phyloP scores from a whole-genome alignment of 768 basidiomycete species.

The Chalciporus sphaerocephalus region DNA sequence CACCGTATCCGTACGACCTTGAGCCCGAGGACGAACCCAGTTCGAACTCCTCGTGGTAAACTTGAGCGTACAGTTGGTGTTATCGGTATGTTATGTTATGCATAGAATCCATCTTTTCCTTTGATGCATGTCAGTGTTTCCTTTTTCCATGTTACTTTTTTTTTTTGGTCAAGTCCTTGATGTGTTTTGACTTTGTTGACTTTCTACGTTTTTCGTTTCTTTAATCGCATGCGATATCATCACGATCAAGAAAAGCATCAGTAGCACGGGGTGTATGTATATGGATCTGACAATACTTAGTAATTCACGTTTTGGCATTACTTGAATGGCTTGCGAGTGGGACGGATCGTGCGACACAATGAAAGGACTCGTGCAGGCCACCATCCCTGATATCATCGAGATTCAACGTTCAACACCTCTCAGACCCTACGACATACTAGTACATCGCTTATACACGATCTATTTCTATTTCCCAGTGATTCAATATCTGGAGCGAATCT shows the following conservation, averaged over 20 bases:
- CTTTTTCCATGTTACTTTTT: neutral
- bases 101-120: neutral
- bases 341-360: no score
- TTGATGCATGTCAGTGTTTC: neutral
- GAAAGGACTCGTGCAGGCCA: no score
- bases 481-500: no score
- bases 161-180: neutral
- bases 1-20: neutral
- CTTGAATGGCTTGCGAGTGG: no score
- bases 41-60: neutral
- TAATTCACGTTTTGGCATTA: neutral
- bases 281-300: conserved; percentile 20
- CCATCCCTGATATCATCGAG: no score
- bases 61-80: neutral
- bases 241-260: neutral
- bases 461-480: no score
- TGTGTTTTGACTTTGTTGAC: neutral
- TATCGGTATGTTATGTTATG: no score
- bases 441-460: no score
- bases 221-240: neutral
- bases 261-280: conserved; percentile 11
- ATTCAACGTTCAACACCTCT: no score
- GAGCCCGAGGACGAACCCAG: neutral
- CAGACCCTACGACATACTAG: no score
- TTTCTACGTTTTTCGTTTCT: neutral